These are phyloP conservation scores for Arxiozyma heterogenica DNA, from an alignment of 1,139 yeast genomes.

Conservation along the genomic window DNA sequence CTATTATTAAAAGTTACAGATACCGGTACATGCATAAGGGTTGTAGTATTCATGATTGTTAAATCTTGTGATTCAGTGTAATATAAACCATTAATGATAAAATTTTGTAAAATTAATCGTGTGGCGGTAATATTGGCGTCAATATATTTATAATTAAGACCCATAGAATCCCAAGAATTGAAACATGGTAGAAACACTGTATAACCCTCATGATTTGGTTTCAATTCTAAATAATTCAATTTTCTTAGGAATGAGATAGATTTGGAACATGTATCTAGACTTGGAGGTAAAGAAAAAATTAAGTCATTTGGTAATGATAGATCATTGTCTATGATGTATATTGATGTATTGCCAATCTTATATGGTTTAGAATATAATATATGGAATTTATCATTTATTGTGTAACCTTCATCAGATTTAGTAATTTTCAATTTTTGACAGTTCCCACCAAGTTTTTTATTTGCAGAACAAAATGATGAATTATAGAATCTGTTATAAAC, in stretches of 20 bases:
- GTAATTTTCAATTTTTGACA: conserved; percentile 42
- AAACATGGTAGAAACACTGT: conserved; percentile 76
- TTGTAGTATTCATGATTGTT: conserved; percentile 26
- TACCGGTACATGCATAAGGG: conserved; percentile 32
- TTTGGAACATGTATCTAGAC: conserved; percentile 41
- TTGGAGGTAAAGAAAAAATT: conserved; percentile 44
- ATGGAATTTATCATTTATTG: conserved; percentile 40
- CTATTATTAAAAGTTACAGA: conserved; percentile 2
- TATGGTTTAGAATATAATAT: conserved; percentile 39
- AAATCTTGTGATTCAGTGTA: conserved; percentile 51
- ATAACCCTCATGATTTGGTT: conserved; percentile 49
- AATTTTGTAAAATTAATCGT: conserved; percentile 43
- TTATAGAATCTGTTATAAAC: conserved; percentile 32
- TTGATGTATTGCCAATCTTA: conserved; percentile 46
- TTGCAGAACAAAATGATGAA: conserved; percentile 35
- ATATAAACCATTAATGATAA: conserved; percentile 53
- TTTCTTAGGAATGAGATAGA: conserved; percentile 44
- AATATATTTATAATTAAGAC: conserved; percentile 53
- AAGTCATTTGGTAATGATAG: conserved; percentile 47
- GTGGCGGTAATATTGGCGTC: conserved; percentile 45
- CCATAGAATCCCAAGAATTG: conserved; percentile 60
- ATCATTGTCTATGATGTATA: conserved; percentile 56
- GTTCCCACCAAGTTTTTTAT: conserved; percentile 35
- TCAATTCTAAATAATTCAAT: conserved; percentile 38
- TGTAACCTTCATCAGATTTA: conserved; percentile 35